phyloP scores from a whole-genome alignment of 164 flowering plant species.

The Magnolia sinica region DNA sequence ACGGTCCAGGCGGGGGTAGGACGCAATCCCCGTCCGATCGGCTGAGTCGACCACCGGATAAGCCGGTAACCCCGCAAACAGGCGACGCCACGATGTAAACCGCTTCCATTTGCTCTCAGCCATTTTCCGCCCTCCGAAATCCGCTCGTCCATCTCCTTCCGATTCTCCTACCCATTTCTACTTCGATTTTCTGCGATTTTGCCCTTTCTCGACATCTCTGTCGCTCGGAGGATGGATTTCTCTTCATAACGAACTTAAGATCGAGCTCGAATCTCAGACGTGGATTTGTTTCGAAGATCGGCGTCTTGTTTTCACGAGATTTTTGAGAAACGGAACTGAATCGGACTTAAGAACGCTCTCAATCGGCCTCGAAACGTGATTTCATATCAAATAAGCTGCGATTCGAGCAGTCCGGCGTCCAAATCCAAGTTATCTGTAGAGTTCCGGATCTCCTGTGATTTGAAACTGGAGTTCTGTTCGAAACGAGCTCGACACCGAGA shows the following conservation, averaged over 20 bases:
- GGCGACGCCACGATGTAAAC: neutral
- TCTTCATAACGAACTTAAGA: neutral
- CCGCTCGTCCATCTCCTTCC: too few species aligned
- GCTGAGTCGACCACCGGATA: neutral
- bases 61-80: neutral
- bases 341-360: neutral
- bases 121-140: too few species aligned
- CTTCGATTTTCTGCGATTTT: too few species aligned
- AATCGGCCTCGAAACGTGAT: neutral
- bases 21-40: too few species aligned
- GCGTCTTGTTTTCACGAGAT: neutral
- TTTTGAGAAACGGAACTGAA: neutral
- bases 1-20: too few species aligned
- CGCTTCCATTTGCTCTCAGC: too few species aligned
- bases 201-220: neutral
- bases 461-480: neutral
- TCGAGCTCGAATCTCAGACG: neutral
- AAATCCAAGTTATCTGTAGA: neutral
- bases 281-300: neutral
- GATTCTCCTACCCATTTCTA: too few species aligned
- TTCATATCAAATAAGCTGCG: neutral
- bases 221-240: neutral
- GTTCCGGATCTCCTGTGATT: neutral
- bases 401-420: neutral
- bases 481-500: neutral